These are phyloP conservation scores for Astragalus membranaceus DNA, from an alignment of 306 rosid genomes.

Conservation along the genomic window DNA sequence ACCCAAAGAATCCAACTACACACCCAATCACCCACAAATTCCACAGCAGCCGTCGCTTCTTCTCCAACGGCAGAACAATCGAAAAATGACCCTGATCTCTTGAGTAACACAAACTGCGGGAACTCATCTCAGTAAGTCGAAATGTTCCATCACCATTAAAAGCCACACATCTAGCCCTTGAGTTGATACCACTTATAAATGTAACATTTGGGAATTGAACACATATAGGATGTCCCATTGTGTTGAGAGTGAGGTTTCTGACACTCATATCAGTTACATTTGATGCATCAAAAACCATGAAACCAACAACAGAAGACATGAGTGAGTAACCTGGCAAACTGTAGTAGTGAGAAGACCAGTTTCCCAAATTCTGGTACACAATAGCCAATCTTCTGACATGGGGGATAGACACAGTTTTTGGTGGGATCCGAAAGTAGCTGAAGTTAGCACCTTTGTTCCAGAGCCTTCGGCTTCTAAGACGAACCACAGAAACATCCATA, in stretches of 20 bases:
- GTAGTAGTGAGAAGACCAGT: slow-evolving; percentile 62
- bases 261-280: slow-evolving; percentile 33
- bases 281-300: slow-evolving; percentile 74
- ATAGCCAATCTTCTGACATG: slow-evolving; percentile 68
- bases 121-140: slow-evolving; percentile 42
- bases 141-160: slow-evolving; percentile 48
- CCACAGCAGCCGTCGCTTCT: slow-evolving; percentile 27
- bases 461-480: slow-evolving; percentile 63
- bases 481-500: slow-evolving; percentile 54
- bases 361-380: slow-evolving; percentile 65
- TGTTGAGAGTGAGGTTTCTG: slow-evolving; percentile 43
- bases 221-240: slow-evolving; percentile 52
- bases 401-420: slow-evolving; percentile 62
- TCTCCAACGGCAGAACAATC: slow-evolving; percentile 39
- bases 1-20: slow-evolving; percentile 40
- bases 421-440: slow-evolving; percentile 58
- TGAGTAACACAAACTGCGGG: slow-evolving; percentile 40
- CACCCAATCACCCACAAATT: slow-evolving; percentile 50
- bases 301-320: slow-evolving; percentile 64
- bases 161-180: slow-evolving; percentile 44
- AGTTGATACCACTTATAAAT: slow-evolving; percentile 13
- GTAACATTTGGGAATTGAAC: slow-evolving; percentile 41
- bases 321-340: slow-evolving; percentile 51
- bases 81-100: slow-evolving; percentile 63
- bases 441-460: slow-evolving; percentile 78